These are phyloP conservation scores for Pleurostoma richardsiae DNA, from an alignment of 2,329 filamentous ascomycete genomes.

Conservation along the genomic window DNA sequence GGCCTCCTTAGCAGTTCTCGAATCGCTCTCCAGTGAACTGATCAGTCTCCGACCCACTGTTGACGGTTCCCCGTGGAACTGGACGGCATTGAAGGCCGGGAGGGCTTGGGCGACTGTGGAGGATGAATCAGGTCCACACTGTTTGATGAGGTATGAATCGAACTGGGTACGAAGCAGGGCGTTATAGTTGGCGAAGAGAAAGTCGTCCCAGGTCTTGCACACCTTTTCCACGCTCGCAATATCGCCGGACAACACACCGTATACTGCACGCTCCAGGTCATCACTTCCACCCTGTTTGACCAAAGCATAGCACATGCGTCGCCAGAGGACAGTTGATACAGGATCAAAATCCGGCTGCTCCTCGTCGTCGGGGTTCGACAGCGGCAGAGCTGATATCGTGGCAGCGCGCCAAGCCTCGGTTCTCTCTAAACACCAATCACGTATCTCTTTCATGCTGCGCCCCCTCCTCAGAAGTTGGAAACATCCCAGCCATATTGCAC, in stretches of 20 bases:
- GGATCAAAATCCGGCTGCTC: slow-evolving; percentile 33
- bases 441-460: slow-evolving; percentile 66
- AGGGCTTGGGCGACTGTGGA: slow-evolving; percentile 54
- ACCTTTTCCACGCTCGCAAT: slow-evolving; percentile 71
- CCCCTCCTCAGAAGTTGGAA: slow-evolving; percentile 89
- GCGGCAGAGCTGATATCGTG: slow-evolving; percentile 69
- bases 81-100: slow-evolving; percentile 58
- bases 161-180: slow-evolving; percentile 77
- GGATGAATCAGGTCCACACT: slow-evolving; percentile 47
- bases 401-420: slow-evolving; percentile 88
- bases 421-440: slow-evolving; percentile 79
- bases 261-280: slow-evolving; percentile 83
- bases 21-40: slow-evolving; percentile 51
- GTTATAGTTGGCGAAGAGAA: slow-evolving; percentile 83
- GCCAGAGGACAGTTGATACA: slow-evolving; percentile 60
- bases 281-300: slow-evolving; percentile 66
- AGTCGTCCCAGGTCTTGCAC: slow-evolving; percentile 78
- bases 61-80: slow-evolving; percentile 53
- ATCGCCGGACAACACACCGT: slow-evolving; percentile 85
- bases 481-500: slow-evolving; percentile 87
- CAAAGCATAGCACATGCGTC: slow-evolving; percentile 68
- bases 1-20: slow-evolving; percentile 52
- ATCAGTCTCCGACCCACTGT: slow-evolving; percentile 55
- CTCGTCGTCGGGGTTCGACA: slow-evolving; percentile 44
- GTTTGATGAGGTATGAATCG: slow-evolving; percentile 60